Evolutionary conservation across 1,284 basidiomycete genomes (phyloP).

Genomic region (Ceratobasidium papillatum): DNA sequence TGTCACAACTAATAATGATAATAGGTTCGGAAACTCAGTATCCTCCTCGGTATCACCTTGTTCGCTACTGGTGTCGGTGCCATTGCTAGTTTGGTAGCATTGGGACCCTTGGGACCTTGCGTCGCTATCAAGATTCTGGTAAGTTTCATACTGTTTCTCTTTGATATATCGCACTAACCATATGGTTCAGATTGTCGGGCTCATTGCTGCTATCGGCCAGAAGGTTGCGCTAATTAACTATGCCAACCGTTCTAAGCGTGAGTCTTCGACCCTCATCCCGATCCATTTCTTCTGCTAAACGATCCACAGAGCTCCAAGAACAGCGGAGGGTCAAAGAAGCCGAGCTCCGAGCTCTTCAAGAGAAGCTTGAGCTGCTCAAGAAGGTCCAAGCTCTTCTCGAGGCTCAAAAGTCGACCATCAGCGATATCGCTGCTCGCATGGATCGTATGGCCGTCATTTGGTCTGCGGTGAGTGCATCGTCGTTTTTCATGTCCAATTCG

Average conservation of each 20-base stretch:
- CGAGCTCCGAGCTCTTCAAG: neutral
- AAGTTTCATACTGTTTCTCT: neutral
- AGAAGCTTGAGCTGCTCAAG: neutral
- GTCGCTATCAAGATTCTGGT: neutral
- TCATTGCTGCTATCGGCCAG: neutral
- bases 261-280: neutral
- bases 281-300: neutral
- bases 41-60: neutral
- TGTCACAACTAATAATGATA: neutral
- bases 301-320: neutral
- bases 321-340: neutral
- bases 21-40: neutral
- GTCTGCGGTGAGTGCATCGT: neutral
- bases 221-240: neutral
- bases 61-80: neutral
- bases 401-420: neutral
- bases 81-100: neutral
- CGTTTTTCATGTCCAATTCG: neutral
- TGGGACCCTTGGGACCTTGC: neutral
- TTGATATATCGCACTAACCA: neutral
- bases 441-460: neutral
- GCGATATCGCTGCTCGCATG: neutral
- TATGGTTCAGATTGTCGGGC: neutral
- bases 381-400: neutral
- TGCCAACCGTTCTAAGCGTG: neutral